A percentile compares a stretch with the other conserved stretches of the same genome.
These are phyloP conservation scores for Zymoseptoria brevis DNA, from an alignment of 2,329 filamentous ascomycete species.

Conservation along the genomic window DNA sequence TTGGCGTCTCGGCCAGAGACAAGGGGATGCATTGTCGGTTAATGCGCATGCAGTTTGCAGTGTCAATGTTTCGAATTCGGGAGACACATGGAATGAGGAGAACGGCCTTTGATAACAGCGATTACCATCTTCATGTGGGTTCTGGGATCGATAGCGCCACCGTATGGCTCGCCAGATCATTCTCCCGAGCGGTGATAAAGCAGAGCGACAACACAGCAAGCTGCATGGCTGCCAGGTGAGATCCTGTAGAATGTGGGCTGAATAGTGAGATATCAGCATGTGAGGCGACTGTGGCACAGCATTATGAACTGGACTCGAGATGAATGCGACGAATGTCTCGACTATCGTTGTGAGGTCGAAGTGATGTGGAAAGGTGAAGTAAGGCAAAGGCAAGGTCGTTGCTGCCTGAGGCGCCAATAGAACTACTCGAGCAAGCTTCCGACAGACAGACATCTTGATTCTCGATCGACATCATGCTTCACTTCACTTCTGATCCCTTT, in stretches of 20 bases:
- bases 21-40: not conserved
- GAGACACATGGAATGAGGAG: not conserved
- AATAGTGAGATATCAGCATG: not conserved
- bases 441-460: not conserved
- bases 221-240: not conserved
- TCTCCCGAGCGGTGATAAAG: not conserved
- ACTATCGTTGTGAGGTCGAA: not conserved
- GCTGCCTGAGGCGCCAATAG: not conserved
- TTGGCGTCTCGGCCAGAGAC: not conserved
- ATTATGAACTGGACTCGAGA: not conserved
- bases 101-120: not conserved
- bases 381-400: not conserved
- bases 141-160: not conserved
- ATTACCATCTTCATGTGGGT: not conserved
- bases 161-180: not conserved
- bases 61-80: not conserved
- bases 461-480: not conserved
- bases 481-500: not conserved
- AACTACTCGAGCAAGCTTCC: not conserved
- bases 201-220: not conserved
- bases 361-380: not conserved
- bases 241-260: not conserved
- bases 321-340: not conserved
- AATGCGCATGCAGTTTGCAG: not conserved
- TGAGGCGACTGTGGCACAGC: not conserved